Base-by-base conservation (phyloP, 371 early-diverging fungal species). In the Phascolomyces articulosus region DNA sequence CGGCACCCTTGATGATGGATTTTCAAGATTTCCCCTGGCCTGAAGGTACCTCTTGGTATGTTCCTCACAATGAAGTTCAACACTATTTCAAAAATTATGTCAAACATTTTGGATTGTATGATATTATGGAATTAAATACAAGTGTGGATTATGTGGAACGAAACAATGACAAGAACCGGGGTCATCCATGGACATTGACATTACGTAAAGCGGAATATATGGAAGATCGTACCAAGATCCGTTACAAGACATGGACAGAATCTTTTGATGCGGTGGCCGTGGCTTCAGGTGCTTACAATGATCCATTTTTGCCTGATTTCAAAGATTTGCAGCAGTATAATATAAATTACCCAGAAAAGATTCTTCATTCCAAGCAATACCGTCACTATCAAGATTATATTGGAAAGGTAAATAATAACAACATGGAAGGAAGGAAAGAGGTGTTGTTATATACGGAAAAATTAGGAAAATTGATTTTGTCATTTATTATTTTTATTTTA, bases 231-330 rank as follows among this genome's bases (percentile, higher is more conserved):
- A 51, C 23, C 21, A 51, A 10, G 51, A 51, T 51, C 51, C 51
- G n/a, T 20, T 51, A 51, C n/a, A 51, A 20, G 26, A 51, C 51
- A 4, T 51, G 51, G 51, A 51, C 51, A 38, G 80, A 77, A 15
- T 60, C 63, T 0, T 77, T 79, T 68, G 79, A 82, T 67, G 82
- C 78, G 6, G 74, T 82, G 13, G 71, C 71, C 0, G 63, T 69
- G 31, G 79, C 82, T 0, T 59, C 79, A 1, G 82, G 82, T 24
- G 44, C 34, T 1, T 67, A 73, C 27, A 77, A 75, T 27, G 65
- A 72, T 15, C 71, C 79, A 4, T 73, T 58, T 54, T 58, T 82
- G 4, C 82, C 82, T 31, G 68, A 73, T 29, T 61, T 72, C 27
- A 41, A 63, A 24, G 64, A 68, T 16, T 58, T 82, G 21, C 49